These are phyloP conservation scores for Pseudocohnilembus persalinus DNA, from an alignment of 169 alveolate species.

Conservation along the genomic window DNA sequence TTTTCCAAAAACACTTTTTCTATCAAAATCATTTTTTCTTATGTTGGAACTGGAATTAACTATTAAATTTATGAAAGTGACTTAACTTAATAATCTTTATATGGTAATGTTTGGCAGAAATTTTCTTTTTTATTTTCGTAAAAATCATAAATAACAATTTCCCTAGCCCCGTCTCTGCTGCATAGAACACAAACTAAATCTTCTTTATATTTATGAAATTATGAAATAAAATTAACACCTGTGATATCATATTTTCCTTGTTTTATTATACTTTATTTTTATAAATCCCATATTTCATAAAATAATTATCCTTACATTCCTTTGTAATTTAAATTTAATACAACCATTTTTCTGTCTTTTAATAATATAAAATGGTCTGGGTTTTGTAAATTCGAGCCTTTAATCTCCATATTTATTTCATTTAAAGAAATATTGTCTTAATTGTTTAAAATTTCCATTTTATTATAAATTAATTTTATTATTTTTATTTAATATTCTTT, in stretches of 20 bases:
- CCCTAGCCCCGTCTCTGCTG: background rate
- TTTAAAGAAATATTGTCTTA: no score
- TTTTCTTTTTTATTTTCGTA: background rate
- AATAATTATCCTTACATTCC: background rate
- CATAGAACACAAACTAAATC: background rate
- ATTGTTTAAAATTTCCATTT: no score
- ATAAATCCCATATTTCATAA: background rate
- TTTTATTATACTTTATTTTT: no score
- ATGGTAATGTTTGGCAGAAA: background rate
- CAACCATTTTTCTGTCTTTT: background rate
- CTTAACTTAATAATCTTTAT: background rate
- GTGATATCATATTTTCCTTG: background rate
- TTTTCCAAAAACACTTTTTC: background rate
- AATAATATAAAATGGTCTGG: background rate
- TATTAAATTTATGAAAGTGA: background rate
- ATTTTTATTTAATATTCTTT: no score
- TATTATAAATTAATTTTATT: no score
- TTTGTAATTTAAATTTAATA: no score
- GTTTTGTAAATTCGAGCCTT: background rate
- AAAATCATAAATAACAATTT: background rate
- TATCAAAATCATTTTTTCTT: background rate
- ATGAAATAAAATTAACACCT: background rate
- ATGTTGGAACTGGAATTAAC: background rate
- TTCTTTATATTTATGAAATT: background rate
- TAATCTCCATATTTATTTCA: no score